These are phyloP conservation scores for Huntiella abstrusa DNA, from an alignment of 2,329 filamentous ascomycete species.

Conservation along the genomic window DNA sequence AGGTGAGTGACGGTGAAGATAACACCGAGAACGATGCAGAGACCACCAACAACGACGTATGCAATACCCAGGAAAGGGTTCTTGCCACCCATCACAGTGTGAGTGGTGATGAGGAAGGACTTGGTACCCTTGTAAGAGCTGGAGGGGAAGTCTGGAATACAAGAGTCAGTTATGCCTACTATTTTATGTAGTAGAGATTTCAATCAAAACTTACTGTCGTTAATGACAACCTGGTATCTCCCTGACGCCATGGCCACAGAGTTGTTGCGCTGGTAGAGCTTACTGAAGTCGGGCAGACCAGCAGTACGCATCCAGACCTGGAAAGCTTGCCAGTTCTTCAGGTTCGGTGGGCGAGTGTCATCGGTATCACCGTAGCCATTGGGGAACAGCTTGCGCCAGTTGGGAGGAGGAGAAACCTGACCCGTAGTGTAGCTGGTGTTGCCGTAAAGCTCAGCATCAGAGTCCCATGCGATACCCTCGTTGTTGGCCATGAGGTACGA, in stretches of 20 bases:
- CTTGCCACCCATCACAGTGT: conserved; percentile 82
- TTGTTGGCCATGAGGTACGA: conserved; percentile 61
- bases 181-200: neutral
- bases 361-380: conserved; percentile 40
- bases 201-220: conserved; percentile 43
- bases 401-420: conserved; percentile 63
- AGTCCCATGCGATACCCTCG: conserved; percentile 65
- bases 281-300: conserved; percentile 84
- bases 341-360: conserved; percentile 46
- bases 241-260: conserved; percentile 45
- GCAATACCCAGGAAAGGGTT: conserved; percentile 94
- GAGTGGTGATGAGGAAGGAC: conserved; percentile 71
- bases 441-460: conserved; percentile 65
- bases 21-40: conserved; percentile 75
- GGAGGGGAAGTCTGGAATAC: conserved; percentile 54
- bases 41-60: conserved; percentile 80
- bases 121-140: conserved; percentile 69
- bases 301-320: conserved; percentile 99
- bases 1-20: conserved; percentile 83
- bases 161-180: conserved; percentile 6
- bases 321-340: conserved; percentile 64
- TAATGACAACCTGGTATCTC: conserved; percentile 57
- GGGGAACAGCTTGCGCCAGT: conserved; percentile 59
- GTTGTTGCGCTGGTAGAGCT: conserved; percentile 74
- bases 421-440: conserved; percentile 43